These are phyloP conservation scores for Xylaria sp. DNA, from an alignment of 2,329 filamentous ascomycete species.

Conservation along the genomic window DNA sequence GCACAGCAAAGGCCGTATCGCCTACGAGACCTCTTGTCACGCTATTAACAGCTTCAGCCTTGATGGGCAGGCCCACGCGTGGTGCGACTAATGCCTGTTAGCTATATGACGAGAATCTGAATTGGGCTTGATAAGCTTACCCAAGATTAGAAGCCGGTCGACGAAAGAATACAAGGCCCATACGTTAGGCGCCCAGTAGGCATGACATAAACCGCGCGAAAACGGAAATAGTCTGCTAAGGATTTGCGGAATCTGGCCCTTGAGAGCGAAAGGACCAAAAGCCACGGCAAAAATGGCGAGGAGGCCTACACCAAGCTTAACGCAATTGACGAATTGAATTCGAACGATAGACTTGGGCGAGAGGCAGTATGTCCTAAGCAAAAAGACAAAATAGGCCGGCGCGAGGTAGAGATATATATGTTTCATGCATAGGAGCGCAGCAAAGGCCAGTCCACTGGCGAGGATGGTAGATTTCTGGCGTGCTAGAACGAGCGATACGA, in stretches of 20 bases:
- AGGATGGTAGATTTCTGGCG: constrained; percentile 80
- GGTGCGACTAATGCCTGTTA: constrained; percentile 75
- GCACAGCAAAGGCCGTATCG: constrained; percentile 91
- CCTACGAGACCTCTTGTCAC: constrained; percentile 94
- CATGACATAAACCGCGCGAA: constrained; percentile 91
- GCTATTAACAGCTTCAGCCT: constrained; percentile 80
- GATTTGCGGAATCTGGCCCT: constrained; percentile 86
- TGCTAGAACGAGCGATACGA: constrained; percentile 86
- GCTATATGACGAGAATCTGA: constrained; percentile 32
- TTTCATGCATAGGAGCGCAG: constrained; percentile 89
- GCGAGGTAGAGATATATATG: constrained; percentile 98
- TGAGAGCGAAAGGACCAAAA: constrained; percentile 87
- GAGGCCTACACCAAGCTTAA: constrained; percentile 84
- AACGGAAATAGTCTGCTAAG: constrained; percentile 91
- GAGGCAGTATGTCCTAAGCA: constrained; percentile 90
- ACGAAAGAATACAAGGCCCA: constrained; percentile 97
- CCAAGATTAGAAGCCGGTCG: constrained; percentile 83
- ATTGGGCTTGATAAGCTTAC: constrained; percentile 61
- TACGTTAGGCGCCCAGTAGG: constrained; percentile 97
- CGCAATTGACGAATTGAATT: constrained; percentile 79
- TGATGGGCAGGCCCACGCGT: constrained; percentile 77
- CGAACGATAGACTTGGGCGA: constrained; percentile 79
- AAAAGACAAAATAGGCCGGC: constrained; percentile 93
- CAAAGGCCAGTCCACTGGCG: constrained; percentile 84
- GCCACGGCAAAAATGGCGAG: constrained; percentile 77